Conservation (phyloP, 1,139 yeast species). For the Yamadazyma jaroonii region DNA sequence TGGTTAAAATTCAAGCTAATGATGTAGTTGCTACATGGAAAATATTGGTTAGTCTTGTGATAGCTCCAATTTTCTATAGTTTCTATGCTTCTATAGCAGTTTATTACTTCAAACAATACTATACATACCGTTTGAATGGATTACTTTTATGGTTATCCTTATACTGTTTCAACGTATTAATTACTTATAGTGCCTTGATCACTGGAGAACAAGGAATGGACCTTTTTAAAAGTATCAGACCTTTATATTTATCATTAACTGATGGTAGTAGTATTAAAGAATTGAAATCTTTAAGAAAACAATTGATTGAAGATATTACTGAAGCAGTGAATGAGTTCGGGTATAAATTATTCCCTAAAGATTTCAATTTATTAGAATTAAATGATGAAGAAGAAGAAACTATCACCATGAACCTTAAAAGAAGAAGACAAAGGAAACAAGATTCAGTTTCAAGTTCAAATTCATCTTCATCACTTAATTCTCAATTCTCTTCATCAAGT, state of each 20-base stretch:
- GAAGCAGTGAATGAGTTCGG: constrained; percentile 45
- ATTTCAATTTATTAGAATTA: constrained; percentile 42
- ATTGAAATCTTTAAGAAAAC: constrained; percentile 39
- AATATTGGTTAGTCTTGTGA: constrained; percentile 80
- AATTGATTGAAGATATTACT: constrained; percentile 43
- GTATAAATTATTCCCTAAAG: constrained; percentile 44
- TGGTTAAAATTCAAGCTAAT: constrained; percentile 85
- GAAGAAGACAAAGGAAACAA: constrained; percentile 26
- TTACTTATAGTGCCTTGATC: constrained; percentile 83
- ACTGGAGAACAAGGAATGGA: constrained; percentile 95
- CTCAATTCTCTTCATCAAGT: constrained; percentile 24
- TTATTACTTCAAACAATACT: constrained; percentile 27
- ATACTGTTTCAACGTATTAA: constrained; percentile 58
- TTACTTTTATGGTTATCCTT: constrained; percentile 39
- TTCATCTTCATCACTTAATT: constrained; percentile 21
- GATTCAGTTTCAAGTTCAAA: constrained; percentile 9
- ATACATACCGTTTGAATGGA: constrained; percentile 5
- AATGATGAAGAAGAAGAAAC: constrained; percentile 44
- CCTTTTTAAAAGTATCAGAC: constrained; percentile 75
- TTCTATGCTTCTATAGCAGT: constrained; percentile 74
- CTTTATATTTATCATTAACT: constrained; percentile 71
- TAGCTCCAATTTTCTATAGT: constrained; percentile 82
- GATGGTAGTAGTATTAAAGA: constrained; percentile 59
- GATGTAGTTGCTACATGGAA: constrained; percentile 98
- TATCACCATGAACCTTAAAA: constrained; percentile 53